These are phyloP conservation scores for Gossypium trilobum DNA, from an alignment of 441 rosid genomes.

Conservation along the genomic window DNA sequence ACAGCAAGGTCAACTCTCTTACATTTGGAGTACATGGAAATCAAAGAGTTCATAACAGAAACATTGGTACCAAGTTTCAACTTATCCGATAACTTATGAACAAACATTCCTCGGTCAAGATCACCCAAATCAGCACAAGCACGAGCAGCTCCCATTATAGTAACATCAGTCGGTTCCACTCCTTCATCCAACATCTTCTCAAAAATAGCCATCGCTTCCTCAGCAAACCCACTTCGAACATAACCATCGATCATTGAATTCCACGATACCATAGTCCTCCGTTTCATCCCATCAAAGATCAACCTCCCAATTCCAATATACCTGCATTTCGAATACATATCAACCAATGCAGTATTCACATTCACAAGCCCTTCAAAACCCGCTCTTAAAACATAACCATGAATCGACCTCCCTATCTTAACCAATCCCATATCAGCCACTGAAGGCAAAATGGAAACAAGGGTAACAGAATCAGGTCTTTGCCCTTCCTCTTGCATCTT, in stretches of 20 bases:
- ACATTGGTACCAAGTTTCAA: constrained; percentile 46
- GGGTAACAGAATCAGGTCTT: constrained; percentile 56
- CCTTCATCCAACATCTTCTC: constrained; percentile 62
- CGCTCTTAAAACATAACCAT: constrained; percentile 54
- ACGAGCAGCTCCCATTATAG: constrained; percentile 64
- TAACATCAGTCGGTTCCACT: constrained; percentile 69
- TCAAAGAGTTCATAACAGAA: constrained; percentile 52
- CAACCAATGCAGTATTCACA: constrained; percentile 60
- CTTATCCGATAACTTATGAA: constrained; percentile 47
- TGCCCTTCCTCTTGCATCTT: constrained; percentile 52
- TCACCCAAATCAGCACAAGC: constrained; percentile 77
- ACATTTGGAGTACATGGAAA: constrained; percentile 65
- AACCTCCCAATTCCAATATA: constrained; percentile 31
- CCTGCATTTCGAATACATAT: constrained; percentile 63
- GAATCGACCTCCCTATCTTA: constrained; percentile 61
- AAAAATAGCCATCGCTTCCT: constrained; percentile 42
- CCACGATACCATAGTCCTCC: constrained; percentile 54
- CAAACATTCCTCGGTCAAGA: constrained; percentile 50
- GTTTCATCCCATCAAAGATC: constrained; percentile 42
- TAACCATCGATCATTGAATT: constrained; percentile 60
- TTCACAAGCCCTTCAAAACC: constrained; percentile 57
- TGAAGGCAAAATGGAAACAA: constrained; percentile 76
- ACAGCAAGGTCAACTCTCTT: constrained; percentile 49
- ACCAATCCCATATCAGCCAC: constrained; percentile 47
- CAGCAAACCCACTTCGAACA: constrained; percentile 43